phyloP scores from a whole-genome alignment of 768 basidiomycete genomes.

The Boletus rex-veris region DNA sequence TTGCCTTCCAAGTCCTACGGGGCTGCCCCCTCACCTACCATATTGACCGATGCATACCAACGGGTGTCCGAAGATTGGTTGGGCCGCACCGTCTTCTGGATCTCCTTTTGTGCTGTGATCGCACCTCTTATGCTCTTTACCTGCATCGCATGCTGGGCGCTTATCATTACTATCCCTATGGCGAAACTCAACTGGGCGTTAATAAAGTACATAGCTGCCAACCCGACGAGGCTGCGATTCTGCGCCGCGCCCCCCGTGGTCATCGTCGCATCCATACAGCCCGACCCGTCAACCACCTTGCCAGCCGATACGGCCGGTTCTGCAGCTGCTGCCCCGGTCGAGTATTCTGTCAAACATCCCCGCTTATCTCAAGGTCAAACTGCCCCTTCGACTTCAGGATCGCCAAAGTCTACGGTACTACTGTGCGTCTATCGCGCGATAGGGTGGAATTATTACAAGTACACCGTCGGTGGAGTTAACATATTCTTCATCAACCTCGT shows the following conservation, averaged over 20 bases:
- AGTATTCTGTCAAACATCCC: conserved; percentile 66
- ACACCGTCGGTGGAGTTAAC: conserved; percentile 97
- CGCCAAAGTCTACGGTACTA: conserved; percentile 81
- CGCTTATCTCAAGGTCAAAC: conserved; percentile 82
- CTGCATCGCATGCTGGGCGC: conserved; percentile 90
- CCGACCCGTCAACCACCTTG: conserved; percentile 17
- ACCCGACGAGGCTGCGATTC: conserved; percentile 86
- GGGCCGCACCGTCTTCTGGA: conserved; percentile 81
- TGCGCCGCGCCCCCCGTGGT: conserved; percentile 80
- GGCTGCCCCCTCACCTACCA: conserved; percentile 40
- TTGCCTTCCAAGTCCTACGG: conserved; percentile 67
- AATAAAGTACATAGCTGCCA: conserved; percentile 71
- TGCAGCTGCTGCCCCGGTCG: conserved; percentile 31
- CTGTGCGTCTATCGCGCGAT: conserved; percentile 92
- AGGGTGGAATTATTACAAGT: conserved; percentile 95
- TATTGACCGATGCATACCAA: conserved; percentile 18
- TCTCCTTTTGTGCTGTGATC: conserved; percentile 69
- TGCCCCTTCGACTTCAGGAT: conserved; percentile 69
- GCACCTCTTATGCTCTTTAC: conserved; percentile 87
- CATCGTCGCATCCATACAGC: conserved; percentile 36
- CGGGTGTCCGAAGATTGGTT: conserved; percentile 45
- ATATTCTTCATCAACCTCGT: conserved; percentile 96
- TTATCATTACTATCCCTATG: conserved; percentile 96
- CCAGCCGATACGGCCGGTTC: conserved; percentile 5
- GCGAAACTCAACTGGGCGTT: conserved; percentile 97